Conservation (phyloP, 495 filamentous ascomycete genomes). For the Hyaloscypha finlandica region DNA sequence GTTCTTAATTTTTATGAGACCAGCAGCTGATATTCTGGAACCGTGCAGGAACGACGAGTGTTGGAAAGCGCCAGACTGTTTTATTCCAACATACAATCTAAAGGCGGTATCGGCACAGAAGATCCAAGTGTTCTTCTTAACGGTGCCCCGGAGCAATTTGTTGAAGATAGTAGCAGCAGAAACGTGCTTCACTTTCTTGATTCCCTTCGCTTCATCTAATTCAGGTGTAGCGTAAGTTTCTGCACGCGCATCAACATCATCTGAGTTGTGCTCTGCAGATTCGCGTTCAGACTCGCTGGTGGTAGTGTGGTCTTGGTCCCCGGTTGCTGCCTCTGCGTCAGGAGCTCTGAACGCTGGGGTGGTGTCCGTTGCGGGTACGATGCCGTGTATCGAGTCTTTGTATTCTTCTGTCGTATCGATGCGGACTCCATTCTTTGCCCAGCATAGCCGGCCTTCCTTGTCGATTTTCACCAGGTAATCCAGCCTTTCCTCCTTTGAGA, state of each 20-base stretch:
- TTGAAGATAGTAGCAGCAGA: conserved; percentile 69
- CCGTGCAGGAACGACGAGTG: conserved; percentile 88
- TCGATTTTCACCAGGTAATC: conserved; percentile 75
- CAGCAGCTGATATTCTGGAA: conserved; percentile 76
- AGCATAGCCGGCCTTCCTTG: conserved; percentile 64
- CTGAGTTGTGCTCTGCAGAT: conserved; percentile 4
- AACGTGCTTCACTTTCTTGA: conserved; percentile 67
- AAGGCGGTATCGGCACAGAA: conserved; percentile 88
- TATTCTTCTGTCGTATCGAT: conserved; percentile 77
- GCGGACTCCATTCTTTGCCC: conserved; percentile 75
- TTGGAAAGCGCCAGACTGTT: conserved; percentile 85
- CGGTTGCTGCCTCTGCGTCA: conserved; percentile 19
- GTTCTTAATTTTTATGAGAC: conserved; percentile 80
- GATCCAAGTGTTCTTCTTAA: conserved; percentile 84
- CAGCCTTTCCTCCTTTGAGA: conserved; percentile 69
- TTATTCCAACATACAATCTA: conserved; percentile 85
- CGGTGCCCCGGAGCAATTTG: conserved; percentile 67
- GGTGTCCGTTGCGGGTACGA: conserved; percentile 67
- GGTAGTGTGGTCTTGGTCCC: conserved; percentile 13
- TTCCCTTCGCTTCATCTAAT: conserved; percentile 54
- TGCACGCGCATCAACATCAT: conserved; percentile 38
- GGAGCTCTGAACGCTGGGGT: conserved; percentile 45
- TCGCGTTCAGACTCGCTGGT: neutral
- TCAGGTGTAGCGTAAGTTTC: conserved; percentile 55
- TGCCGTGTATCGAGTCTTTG: conserved; percentile 77